These are phyloP conservation scores for Penicillium manginii DNA, from an alignment of 495 filamentous ascomycete species.

Conservation along the genomic window DNA sequence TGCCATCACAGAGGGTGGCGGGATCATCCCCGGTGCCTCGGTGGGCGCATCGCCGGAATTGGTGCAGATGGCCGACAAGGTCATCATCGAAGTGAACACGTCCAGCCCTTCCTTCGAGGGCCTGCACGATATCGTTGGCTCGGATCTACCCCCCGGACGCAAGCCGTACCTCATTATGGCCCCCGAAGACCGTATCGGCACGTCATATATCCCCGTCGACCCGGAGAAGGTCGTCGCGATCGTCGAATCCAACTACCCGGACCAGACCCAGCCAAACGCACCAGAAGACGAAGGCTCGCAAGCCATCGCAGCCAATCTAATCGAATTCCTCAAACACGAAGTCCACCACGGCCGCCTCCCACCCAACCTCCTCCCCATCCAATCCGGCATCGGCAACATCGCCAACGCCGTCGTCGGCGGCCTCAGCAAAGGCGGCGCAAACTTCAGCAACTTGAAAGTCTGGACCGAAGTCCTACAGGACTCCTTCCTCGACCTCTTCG, in stretches of 20 bases:
- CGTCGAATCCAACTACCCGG: constrained; percentile 81
- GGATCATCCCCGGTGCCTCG: constrained; percentile 85
- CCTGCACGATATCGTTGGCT: constrained; percentile 89
- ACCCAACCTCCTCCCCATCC: constrained; percentile 76
- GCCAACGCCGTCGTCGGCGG: constrained; percentile 92
- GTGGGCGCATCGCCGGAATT: constrained; percentile 88
- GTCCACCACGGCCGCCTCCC: constrained; percentile 78
- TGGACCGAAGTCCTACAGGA: constrained; percentile 97
- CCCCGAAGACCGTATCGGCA: constrained; percentile 80
- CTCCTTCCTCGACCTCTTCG: constrained; percentile 92
- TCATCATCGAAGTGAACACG: constrained; percentile 95
- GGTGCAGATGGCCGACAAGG: constrained; percentile 87
- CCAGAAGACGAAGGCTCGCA: constrained; percentile 74
- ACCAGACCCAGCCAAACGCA: constrained; percentile 77
- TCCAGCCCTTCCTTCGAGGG: constrained; percentile 83
- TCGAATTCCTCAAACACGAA: constrained; percentile 86
- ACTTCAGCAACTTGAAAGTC: constrained; percentile 86
- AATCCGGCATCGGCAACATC: constrained; percentile 92
- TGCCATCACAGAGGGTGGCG: constrained; percentile 90
- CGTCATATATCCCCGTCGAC: constrained; percentile 82
- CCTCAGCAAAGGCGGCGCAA: constrained; percentile 70
- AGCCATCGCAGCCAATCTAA: constrained; percentile 78
- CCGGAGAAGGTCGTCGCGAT: constrained; percentile 86
- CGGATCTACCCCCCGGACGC: constrained; percentile 74
- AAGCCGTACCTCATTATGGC: constrained; percentile 89